Base-by-base conservation (phyloP, 2,329 filamentous ascomycete genomes). In the Fusarium sp. region DNA sequence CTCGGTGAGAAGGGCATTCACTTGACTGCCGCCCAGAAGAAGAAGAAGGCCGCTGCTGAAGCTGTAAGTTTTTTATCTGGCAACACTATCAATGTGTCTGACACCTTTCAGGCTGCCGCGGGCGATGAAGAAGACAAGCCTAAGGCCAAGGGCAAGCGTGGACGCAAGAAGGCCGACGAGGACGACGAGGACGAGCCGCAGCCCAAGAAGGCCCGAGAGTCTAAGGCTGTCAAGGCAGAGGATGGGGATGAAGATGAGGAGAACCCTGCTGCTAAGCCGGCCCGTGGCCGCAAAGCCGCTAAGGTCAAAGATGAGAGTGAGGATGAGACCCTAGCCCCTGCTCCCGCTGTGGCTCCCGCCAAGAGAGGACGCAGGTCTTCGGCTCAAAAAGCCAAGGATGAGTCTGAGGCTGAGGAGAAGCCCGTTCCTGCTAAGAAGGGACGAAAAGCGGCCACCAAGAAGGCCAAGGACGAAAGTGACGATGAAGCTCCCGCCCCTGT, bases 1-100 rank as follows among this genome's bases (percentile, higher is more conserved):
- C 90, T 88, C 6, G 92, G 92, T 18, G 83, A 85, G 73, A 85
- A 82, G 62, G 91, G 91, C 24, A 92, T 92, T 75, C 89, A 88
- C 60, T 77, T 82, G 56, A 78, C 74, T 24, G 75, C 74, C 37
- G 76, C 75, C 50, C 78, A 82, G 62, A 80, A 74, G 64, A 78
- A 65, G 48, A 80, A 79, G 69, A 76, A 76, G 64, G 78, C 77
- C 18, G 78, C 74, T 18, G 75, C 73, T 24, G 76, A 65, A 9
- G 70, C 67, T 29, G 68, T 69, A 55, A 58, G 76, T 75, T 7
- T 37, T 16, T 9, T 35, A 16, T 8, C 12, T 28, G 6, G 10
- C n/a, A 16, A 20, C 24, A 39, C 23, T 24, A 20, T 39, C 33
- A 9, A 47, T 39, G 33, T 49, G 53, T n/a, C 57, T 74, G 43